These are phyloP conservation scores for Tritrichomonas foetus DNA, from an alignment of 208 protist species.

Conservation along the genomic window DNA sequence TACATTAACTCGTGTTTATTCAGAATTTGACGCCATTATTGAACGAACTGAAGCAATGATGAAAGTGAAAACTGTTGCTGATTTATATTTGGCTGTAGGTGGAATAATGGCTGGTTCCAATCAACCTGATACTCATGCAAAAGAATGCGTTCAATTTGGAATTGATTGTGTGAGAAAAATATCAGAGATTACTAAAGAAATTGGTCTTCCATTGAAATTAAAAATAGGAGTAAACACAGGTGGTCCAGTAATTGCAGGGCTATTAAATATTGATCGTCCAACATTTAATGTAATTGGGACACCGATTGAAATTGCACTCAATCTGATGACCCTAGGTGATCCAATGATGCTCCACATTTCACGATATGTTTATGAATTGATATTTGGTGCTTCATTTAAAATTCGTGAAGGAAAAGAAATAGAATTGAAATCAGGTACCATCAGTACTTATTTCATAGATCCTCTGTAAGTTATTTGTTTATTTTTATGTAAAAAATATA, in stretches of 20 bases:
- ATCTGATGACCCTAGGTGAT: neutral
- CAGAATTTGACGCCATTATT: neutral
- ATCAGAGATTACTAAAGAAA: neutral
- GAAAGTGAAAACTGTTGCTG: constrained; percentile 17
- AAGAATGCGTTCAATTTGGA: neutral
- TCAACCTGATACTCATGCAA: neutral
- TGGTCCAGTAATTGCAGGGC: neutral
- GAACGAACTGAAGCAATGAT: neutral
- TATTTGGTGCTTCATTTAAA: neutral
- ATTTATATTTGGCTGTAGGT: neutral
- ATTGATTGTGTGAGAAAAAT: neutral
- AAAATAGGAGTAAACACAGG: constrained; percentile 7
- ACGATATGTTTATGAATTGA: neutral
- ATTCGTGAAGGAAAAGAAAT: no score
- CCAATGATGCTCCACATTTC: neutral
- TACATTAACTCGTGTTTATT: neutral
- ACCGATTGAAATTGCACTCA: neutral
- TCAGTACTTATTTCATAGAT: no score
- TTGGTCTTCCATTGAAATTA: neutral
- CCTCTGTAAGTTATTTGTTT: no score
- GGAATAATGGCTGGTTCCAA: neutral
- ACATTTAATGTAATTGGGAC: neutral
- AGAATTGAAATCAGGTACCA: no score
- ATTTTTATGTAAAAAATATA: no score
- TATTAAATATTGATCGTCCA: neutral